Evolutionary conservation across 2,329 filamentous ascomycete genomes (phyloP).

Genomic region (Exophiala sideris): DNA sequence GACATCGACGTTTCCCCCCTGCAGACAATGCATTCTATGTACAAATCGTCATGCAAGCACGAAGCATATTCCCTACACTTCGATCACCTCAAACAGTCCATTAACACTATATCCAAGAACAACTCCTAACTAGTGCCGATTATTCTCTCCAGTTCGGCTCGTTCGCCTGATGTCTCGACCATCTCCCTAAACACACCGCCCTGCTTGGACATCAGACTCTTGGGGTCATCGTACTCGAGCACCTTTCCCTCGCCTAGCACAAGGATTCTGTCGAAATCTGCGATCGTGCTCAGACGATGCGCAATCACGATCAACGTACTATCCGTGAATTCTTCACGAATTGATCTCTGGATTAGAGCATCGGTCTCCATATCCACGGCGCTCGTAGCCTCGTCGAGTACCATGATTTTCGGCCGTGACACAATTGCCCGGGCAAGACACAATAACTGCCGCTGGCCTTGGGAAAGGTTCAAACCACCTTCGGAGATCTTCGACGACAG

Average conservation of each 20-base stretch:
- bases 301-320: conserved; percentile 71
- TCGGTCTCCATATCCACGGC: conserved; percentile 78
- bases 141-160: conserved; percentile 31
- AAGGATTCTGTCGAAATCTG: conserved; percentile 71
- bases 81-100: not conserved
- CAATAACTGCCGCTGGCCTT: conserved; percentile 72
- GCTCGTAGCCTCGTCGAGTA: conserved; percentile 75
- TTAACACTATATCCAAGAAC: not conserved
- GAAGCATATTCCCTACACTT: not conserved
- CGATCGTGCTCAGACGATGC: conserved; percentile 71
- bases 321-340: conserved; percentile 67
- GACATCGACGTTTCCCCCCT: conserved; percentile 10
- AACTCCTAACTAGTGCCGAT: conserved; percentile 22
- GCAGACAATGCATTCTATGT: too few species aligned
- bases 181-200: conserved; percentile 59
- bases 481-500: conserved; percentile 65
- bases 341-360: conserved; percentile 67
- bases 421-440: conserved; percentile 72
- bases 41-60: too few species aligned
- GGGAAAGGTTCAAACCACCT: conserved; percentile 70
- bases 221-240: conserved; percentile 64
- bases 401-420: conserved; percentile 69
- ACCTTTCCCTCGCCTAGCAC: conserved; percentile 67
- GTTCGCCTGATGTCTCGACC: conserved; percentile 40
- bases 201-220: conserved; percentile 56